phyloP scores from a whole-genome alignment of 352 stramenopile genomes.

The Globisporangium paroecandrum region DNA sequence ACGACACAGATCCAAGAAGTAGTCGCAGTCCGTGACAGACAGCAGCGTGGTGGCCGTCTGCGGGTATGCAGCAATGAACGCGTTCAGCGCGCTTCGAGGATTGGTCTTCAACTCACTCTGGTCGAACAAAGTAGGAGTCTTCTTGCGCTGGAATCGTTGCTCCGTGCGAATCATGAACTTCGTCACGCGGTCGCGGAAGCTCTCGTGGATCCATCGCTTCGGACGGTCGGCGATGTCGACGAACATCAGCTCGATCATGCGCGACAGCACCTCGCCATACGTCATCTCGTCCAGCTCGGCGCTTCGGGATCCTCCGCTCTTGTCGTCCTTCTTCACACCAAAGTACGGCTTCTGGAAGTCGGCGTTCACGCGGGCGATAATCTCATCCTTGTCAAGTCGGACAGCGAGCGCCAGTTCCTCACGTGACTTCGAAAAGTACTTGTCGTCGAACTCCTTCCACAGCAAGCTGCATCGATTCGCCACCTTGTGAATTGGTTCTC shows the following conservation, averaged over 20 bases:
- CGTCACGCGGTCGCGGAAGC: slow-evolving; percentile 60
- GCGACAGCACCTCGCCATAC: slow-evolving; percentile 67
- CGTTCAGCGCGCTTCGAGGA: slow-evolving; percentile 35
- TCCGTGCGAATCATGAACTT: slow-evolving; percentile 71
- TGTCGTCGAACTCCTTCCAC: slow-evolving; percentile 84
- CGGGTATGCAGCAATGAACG: slow-evolving; percentile 59
- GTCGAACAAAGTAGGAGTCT: slow-evolving; percentile 33
- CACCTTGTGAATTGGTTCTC: slow-evolving; percentile 85
- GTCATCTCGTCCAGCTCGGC: slow-evolving; percentile 85
- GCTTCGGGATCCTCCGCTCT: slow-evolving; percentile 22
- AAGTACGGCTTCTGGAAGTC: slow-evolving; percentile 92
- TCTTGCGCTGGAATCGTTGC: slow-evolving; percentile 56
- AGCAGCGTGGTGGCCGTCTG: slow-evolving; percentile 49
- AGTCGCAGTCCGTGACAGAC: slow-evolving; percentile 73
- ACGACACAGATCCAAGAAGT: slow-evolving; percentile 80
- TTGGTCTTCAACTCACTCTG: slow-evolving; percentile 36
- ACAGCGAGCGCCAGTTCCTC: slow-evolving; percentile 70
- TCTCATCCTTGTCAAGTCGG: slow-evolving; percentile 65
- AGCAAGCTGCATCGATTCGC: slow-evolving; percentile 69
- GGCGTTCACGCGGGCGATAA: slow-evolving; percentile 75
- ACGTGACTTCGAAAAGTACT: slow-evolving; percentile 78
- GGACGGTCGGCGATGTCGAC: slow-evolving; percentile 49
- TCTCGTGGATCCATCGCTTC: slow-evolving; percentile 74
- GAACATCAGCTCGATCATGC: slow-evolving; percentile 80
- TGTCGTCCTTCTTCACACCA: slow-evolving; percentile 44